These are phyloP conservation scores for Entoloma clypeatum DNA, from an alignment of 1,284 basidiomycete species.

Conservation along the genomic window DNA sequence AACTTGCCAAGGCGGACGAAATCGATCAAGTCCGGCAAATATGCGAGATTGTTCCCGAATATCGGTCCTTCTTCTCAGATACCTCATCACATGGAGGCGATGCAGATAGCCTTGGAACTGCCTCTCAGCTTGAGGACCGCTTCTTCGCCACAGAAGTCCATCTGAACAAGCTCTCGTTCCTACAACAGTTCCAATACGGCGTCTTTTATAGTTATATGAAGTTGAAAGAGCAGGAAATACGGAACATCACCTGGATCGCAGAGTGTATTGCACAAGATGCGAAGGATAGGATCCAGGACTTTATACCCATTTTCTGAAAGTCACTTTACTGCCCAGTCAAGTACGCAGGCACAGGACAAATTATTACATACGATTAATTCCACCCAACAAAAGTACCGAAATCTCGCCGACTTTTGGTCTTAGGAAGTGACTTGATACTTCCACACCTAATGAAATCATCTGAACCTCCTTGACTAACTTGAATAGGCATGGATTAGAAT, in stretches of 20 bases:
- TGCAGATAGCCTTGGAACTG: constrained; percentile 53
- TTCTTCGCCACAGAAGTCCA: constrained; percentile 96
- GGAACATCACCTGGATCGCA: constrained; percentile 96
- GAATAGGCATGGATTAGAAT: no score
- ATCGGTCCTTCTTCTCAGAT: constrained; percentile 85
- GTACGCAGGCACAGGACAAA: no score
- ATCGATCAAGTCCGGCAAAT: constrained; percentile 89
- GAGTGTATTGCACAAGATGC: constrained; percentile 97
- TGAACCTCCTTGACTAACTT: no score
- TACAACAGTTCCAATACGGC: constrained; percentile 93
- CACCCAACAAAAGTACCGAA: no score
- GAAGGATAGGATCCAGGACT: constrained; percentile 89
- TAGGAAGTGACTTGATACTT: no score
- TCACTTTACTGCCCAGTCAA: no score
- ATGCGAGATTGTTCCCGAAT: constrained; percentile 88
- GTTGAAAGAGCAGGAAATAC: constrained; percentile 98
- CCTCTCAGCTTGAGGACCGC: constrained; percentile 83
- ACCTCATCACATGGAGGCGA: constrained; percentile 34
- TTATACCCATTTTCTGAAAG: constrained; percentile 77
- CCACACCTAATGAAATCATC: no score
- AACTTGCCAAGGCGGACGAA: constrained; percentile 92
- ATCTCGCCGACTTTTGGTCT: no score
- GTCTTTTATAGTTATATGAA: constrained; percentile 95
- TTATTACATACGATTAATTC: no score
- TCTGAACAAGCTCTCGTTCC: constrained; percentile 88